phyloP scores from a whole-genome alignment of 768 basidiomycete genomes.

The Trametes cubensis region DNA sequence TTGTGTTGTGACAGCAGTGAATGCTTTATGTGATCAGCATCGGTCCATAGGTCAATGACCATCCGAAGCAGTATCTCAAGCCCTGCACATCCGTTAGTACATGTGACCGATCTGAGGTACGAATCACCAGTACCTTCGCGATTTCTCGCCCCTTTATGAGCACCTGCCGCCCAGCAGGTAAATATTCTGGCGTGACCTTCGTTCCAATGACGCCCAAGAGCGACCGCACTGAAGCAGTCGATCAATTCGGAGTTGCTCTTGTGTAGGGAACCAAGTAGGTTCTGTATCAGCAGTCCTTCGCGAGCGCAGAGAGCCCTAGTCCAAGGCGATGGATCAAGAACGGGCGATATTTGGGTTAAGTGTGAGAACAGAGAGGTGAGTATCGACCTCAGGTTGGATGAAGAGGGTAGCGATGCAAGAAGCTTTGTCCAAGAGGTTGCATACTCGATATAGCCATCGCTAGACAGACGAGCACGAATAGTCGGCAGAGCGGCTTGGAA shows the following conservation, averaged over 20 bases:
- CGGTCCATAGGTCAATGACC: slow-evolving; percentile 70
- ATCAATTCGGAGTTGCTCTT: slow-evolving; percentile 53
- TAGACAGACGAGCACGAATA: slow-evolving; percentile 47
- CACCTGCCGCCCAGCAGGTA: slow-evolving; percentile 68
- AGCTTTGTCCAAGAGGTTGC: slow-evolving; percentile 52
- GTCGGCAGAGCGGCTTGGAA: slow-evolving; percentile 54
- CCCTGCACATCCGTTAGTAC: slow-evolving; percentile 30
- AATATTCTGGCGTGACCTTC: slow-evolving; percentile 63
- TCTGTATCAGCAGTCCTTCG: slow-evolving; percentile 56
- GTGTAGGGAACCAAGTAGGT: slow-evolving; percentile 54
- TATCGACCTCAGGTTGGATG: slow-evolving; percentile 56
- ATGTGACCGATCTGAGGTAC: neutral
- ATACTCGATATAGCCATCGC: slow-evolving; percentile 40
- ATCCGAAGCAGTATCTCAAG: slow-evolving; percentile 51
- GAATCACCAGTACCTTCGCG: slow-evolving; percentile 30
- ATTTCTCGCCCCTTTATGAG: slow-evolving; percentile 38
- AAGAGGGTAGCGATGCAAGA: slow-evolving; percentile 51
- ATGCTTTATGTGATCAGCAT: slow-evolving; percentile 76
- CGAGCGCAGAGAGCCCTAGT: slow-evolving; percentile 50
- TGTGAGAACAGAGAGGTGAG: slow-evolving; percentile 61
- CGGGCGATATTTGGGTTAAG: slow-evolving; percentile 37
- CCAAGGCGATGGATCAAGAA: slow-evolving; percentile 35
- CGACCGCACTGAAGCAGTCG: slow-evolving; percentile 50
- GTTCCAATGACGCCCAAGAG: slow-evolving; percentile 61
- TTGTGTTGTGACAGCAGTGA: slow-evolving; percentile 74